Evolutionary conservation across 345 rosid genomes (phyloP).

Genomic region (Mangifera indica): DNA sequence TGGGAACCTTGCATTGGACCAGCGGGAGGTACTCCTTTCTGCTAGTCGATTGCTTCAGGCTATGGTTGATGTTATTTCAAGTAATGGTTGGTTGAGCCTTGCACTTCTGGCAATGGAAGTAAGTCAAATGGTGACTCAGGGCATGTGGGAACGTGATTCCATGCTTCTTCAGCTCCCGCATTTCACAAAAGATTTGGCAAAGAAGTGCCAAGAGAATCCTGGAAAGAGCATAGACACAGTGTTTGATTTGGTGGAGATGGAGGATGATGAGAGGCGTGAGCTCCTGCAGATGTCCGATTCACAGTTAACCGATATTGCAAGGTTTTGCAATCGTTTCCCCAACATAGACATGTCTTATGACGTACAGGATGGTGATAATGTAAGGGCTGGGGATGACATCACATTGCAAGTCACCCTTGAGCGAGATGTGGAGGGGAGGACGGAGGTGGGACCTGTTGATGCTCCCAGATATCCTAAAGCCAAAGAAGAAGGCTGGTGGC

Average conservation of each 20-base stretch:
- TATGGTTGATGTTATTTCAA: conserved; percentile 86
- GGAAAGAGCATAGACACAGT: conserved; percentile 73
- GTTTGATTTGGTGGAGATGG: conserved; percentile 91
- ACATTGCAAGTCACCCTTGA: conserved; percentile 69
- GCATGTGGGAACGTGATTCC: conserved; percentile 95
- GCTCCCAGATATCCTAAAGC: conserved; percentile 69
- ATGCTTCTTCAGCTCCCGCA: conserved; percentile 91
- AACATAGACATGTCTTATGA: conserved; percentile 73
- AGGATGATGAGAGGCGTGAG: conserved; percentile 74
- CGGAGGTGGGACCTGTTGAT: conserved; percentile 82
- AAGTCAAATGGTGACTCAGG: conserved; percentile 93
- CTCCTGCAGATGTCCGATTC: conserved; percentile 68
- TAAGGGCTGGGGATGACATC: conserved; percentile 57
- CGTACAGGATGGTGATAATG: conserved; percentile 52
- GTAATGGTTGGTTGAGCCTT: conserved; percentile 88
- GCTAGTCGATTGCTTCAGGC: conserved; percentile 82
- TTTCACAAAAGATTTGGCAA: conserved; percentile 79
- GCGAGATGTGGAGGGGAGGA: conserved; percentile 75
- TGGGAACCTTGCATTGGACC: conserved; percentile 71
- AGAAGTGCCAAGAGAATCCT: conserved; percentile 76
- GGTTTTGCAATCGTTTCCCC: conserved; percentile 88
- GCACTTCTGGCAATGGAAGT: conserved; percentile 90
- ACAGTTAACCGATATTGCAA: conserved; percentile 73
- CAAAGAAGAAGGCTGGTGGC: conserved; percentile 99
- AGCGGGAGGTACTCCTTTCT: conserved; percentile 74